phyloP scores from a whole-genome alignment of 805 yeast genomes.

The Starmera caribaea region DNA sequence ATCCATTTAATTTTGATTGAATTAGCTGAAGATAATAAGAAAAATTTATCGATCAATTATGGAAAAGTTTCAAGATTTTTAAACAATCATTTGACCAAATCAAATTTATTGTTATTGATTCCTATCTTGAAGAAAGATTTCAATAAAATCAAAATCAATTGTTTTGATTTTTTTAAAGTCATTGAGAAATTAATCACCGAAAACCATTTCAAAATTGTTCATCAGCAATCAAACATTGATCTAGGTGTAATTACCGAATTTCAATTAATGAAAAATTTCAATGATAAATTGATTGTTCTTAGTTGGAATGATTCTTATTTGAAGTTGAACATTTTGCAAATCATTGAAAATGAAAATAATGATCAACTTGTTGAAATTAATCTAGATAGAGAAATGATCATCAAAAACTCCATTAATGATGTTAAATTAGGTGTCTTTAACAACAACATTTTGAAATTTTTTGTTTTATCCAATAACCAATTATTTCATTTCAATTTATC shows the following conservation, averaged over 20 bases:
- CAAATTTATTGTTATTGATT: slow-evolving; percentile 10
- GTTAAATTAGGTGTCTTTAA: too few species aligned
- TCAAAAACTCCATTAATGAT: too few species aligned
- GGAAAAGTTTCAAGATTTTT: slow-evolving; percentile 19
- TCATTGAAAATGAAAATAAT: not conserved
- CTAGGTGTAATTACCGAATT: slow-evolving; percentile 11
- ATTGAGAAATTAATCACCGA: slow-evolving; percentile 1
- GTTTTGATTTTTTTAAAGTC: slow-evolving; percentile 9
- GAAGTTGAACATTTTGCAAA: slow-evolving; percentile 4
- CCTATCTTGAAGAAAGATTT: slow-evolving; percentile 14
- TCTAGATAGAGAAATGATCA: too few species aligned
- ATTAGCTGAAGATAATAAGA: slow-evolving; percentile 18
- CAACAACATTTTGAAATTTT: not conserved
- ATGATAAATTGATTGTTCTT: slow-evolving; percentile 5
- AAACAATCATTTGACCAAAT: slow-evolving; percentile 14
- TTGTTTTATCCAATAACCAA: slow-evolving; percentile 1
- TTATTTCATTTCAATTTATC: not conserved
- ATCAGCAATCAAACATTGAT: slow-evolving; percentile 1
- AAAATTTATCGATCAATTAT: slow-evolving; percentile 6
- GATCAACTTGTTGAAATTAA: slow-evolving; percentile 5
- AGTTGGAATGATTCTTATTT: slow-evolving; percentile 4
- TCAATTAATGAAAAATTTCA: slow-evolving; percentile 7
- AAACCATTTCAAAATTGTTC: too few species aligned
- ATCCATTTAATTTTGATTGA: slow-evolving; percentile 19
- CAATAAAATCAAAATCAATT: slow-evolving; percentile 14